Evolutionary conservation across 352 stramenopile species (phyloP), one percentile per base, ranked within the genome.

Genomic region (Phytophthora fragariae): DNA sequence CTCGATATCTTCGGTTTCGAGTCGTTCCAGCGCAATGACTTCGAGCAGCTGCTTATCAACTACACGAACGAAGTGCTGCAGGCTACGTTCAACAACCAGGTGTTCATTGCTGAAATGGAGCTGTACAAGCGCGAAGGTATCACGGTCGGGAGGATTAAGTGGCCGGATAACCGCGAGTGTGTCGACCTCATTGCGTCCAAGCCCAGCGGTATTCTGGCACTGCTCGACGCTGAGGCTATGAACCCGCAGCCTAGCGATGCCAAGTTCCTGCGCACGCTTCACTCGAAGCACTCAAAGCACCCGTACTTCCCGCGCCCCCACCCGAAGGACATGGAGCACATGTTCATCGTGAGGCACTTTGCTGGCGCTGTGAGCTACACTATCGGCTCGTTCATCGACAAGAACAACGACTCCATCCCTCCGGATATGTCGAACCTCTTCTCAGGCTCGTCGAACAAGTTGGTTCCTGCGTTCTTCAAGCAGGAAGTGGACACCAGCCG

Each of bases 1-100:
- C 72, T 98, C 1, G 92, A 97, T 84, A 98, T 97, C 70, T 98
- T 98, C 67, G 92, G 92, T 29, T 97, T 98, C 50, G 92, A 98
- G 65, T 92, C 83, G 9, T 97, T 97, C 73, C 84, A 97, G 77
- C 84, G 88, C 73, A 98, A 98, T 63, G 92, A 97, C 67, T 97
- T 94, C 49, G 92, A 98, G 75, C 91, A 98, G 68, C 67, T 97
- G 17, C 75, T 97, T 41, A 96, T 97, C 79, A 97, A 97, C 77
- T 96, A 95, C 83, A 94, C 92, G 76, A 95, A 97, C 72, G 87
- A 97, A 76, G 86, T 94, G 63, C 70, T 95, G 49, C 90, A 96
- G 70, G 88, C 87, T 56, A 95, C 86, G 62, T 97, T 97, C 66
- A 97, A 96, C 84, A 92, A 95, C 63, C 89, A 97, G 68, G 86